These are phyloP conservation scores for Geranium rotundifolium DNA, from an alignment of 345 rosid genomes.

Conservation along the genomic window DNA sequence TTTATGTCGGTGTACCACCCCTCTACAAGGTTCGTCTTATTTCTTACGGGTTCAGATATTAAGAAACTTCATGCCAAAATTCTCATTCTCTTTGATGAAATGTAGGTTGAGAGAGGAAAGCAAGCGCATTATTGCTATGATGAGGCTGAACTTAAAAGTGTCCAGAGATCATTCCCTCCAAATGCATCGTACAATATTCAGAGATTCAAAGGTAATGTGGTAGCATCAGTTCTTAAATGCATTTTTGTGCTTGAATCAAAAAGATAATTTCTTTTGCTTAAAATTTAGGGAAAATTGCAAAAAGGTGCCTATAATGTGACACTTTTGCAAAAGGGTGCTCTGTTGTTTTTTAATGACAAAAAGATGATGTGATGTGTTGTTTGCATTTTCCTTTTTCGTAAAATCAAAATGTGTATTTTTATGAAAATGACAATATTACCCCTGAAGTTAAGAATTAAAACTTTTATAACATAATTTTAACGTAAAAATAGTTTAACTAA, in stretches of 20 bases:
- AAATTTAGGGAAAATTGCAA: no score
- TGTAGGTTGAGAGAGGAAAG: slow-evolving; percentile 88
- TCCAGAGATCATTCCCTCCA: slow-evolving; percentile 46
- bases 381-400: no score
- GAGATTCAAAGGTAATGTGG: slow-evolving; percentile 79
- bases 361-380: no score
- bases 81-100: background rate
- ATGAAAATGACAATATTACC: no score
- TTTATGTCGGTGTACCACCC: slow-evolving; percentile 95
- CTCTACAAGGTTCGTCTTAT: slow-evolving; percentile 60
- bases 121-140: slow-evolving; percentile 67
- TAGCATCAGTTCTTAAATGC: background rate
- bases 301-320: no score
- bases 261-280: no score
- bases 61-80: slow-evolving; percentile 1
- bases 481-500: no score
- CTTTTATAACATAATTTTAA: no score
- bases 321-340: no score
- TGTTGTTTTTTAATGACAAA: no score
- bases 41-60: slow-evolving; percentile 9
- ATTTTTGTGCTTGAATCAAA: background rate
- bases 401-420: no score
- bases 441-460: no score
- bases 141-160: slow-evolving; percentile 59
- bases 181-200: slow-evolving; percentile 87